These are phyloP conservation scores for Crithidia bombi DNA, from an alignment of 208 protist genomes.

Conservation along the genomic window DNA sequence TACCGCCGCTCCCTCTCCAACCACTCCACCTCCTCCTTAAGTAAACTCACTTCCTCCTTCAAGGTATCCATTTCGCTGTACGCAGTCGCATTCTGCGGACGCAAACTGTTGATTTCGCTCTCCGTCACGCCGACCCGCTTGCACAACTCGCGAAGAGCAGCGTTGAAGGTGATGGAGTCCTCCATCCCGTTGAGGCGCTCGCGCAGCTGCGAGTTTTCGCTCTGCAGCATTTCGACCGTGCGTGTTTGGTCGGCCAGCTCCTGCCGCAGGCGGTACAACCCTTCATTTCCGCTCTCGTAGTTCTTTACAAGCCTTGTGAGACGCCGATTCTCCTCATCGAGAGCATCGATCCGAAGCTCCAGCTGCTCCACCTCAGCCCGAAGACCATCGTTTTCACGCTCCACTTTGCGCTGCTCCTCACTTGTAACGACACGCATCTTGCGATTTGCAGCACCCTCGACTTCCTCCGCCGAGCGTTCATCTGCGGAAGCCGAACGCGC, in stretches of 20 bases:
- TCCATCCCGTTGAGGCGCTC: slow-evolving; percentile 83
- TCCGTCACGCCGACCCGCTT: slow-evolving; percentile 80
- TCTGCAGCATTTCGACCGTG: slow-evolving; percentile 68
- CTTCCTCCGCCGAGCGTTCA: not conserved
- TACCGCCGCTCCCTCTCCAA: slow-evolving; percentile 86
- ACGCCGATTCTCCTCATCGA: slow-evolving; percentile 69
- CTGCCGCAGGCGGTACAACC: slow-evolving; percentile 61
- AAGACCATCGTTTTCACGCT: slow-evolving; percentile 80
- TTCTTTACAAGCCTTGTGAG: slow-evolving; percentile 66
- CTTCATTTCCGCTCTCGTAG: slow-evolving; percentile 80
- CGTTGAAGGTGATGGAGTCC: slow-evolving; percentile 84
- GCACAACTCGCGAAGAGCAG: slow-evolving; percentile 83
- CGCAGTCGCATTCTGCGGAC: slow-evolving; percentile 52
- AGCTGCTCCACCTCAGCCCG: slow-evolving; percentile 70
- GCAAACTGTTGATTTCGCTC: slow-evolving; percentile 85
- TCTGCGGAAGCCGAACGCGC: slow-evolving; percentile 4
- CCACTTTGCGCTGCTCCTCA: slow-evolving; percentile 39
- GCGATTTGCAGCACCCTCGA: not conserved
- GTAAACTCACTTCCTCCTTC: slow-evolving; percentile 67
- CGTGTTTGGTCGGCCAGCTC: slow-evolving; percentile 63
- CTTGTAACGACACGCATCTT: slow-evolving; percentile 14
- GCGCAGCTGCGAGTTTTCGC: slow-evolving; percentile 82
- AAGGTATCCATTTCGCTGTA: slow-evolving; percentile 87
- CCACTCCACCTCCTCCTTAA: slow-evolving; percentile 91
- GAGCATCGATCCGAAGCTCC: slow-evolving; percentile 62